phyloP scores from a whole-genome alignment of 1,284 basidiomycete genomes.

The Malassezia nana region DNA sequence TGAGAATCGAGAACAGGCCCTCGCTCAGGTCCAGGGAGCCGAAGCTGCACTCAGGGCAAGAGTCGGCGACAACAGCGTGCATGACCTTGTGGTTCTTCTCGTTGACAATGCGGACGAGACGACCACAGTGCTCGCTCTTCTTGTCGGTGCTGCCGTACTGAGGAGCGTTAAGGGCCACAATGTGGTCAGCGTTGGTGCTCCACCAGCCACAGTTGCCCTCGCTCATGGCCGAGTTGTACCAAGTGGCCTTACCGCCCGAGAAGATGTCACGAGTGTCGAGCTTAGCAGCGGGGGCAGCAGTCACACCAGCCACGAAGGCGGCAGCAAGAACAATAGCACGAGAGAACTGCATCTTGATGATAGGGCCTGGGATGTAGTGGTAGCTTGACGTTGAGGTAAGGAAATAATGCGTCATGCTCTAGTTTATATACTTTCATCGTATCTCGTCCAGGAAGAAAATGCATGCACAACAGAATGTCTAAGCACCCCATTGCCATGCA shows the following conservation, averaged over 20 bases:
- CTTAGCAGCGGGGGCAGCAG: constrained; percentile 22
- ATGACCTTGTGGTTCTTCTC: constrained; percentile 56
- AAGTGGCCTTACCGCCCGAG: constrained; percentile 31
- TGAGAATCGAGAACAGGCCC: constrained; percentile 57
- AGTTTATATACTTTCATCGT: not conserved
- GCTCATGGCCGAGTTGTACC: constrained; percentile 32
- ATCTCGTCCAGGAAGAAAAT: not conserved
- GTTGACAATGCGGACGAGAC: constrained; percentile 59
- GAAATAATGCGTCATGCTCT: not conserved
- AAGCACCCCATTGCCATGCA: not conserved
- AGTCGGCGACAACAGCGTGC: constrained; percentile 59
- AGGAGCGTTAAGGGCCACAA: constrained; percentile 41
- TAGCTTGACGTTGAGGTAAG: not conserved
- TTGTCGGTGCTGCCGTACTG: constrained; percentile 24
- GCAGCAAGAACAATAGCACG: constrained; percentile 25
- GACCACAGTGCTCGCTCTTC: constrained; percentile 53
- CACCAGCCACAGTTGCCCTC: constrained; percentile 24
- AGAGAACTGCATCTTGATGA: constrained; percentile 31
- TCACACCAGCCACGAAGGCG: constrained; percentile 26
- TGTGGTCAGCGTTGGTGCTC: constrained; percentile 21
- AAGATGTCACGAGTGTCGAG: constrained; percentile 17
- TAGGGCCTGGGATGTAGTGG: not conserved
- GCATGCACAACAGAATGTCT: not conserved
- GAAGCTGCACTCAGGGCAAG: constrained; percentile 62
- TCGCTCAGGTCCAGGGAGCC: constrained; percentile 68